Base-by-base conservation (phyloP, 1,284 basidiomycete genomes). In the Melampsora americana region DNA sequence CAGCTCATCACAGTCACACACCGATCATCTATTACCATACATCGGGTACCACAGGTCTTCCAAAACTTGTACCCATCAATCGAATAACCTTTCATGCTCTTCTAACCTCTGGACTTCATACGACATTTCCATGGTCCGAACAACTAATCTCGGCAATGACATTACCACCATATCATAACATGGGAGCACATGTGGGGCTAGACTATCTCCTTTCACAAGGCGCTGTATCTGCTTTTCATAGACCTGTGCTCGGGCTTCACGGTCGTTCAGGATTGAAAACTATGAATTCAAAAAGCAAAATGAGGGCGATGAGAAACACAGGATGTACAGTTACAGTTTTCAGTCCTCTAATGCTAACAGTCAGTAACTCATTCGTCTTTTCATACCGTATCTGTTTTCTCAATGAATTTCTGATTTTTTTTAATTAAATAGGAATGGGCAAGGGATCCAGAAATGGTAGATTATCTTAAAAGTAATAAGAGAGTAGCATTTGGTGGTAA, bases 301-400 rank as follows among this genome's bases (percentile, higher is more conserved):
- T 66, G 65, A 30, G 20, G 11, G 32, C 35, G 4, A 66, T 66
- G 42, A 5, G 42, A n/a, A 23, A 42, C 16, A 7, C 46, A 39
- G 42, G 35, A 20, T 42, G 16, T 23, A 46, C 32, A 6, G 42
- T 46, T 9, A n/a, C 28, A 11, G 42, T 66, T 12, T 42, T 66
- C n/a, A 66, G 65, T 46, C 65, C 65, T 5, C 28, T 66, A 5
- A 66, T 39, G 26, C 23, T 66, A 5, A 46, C 32, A 5, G 65
- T 66, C n/a, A 66, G 65, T 64, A 5, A n/a, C 28, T 6, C 1
- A 56, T 28, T 28, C 12, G 1, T 28, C 53, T 56, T n/a, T n/a
- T 56, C 20, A 56, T 42, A 35, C 53, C 53, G 46, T n/a, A 1
- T 5, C 5, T 28, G 6, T n/a, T 23, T 28, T 28, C 14, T 23